Percentiles rank a stretch among this genome's conserved stretches.
Conservation (phyloP, 345 rosid species). For the Bruguiera sexangula region DNA sequence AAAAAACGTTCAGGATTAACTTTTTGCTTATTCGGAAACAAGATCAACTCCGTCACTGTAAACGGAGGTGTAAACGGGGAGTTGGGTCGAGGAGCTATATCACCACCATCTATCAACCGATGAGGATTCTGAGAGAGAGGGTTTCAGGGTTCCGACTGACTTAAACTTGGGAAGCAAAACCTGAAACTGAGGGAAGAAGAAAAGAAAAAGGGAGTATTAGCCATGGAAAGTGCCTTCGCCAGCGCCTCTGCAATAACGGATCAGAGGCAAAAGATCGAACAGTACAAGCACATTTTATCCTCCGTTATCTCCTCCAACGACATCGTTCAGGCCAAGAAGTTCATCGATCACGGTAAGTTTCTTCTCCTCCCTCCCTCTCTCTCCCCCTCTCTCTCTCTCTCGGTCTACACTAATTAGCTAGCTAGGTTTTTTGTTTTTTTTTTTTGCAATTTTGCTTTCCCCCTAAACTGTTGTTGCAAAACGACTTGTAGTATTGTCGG, state of each 20-base stretch:
- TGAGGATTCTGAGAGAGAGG: background rate
- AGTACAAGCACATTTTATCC: slow-evolving; percentile 86
- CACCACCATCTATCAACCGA: background rate
- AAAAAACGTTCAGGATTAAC: too few species aligned
- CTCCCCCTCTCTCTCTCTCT: too few species aligned
- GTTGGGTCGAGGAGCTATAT: too few species aligned
- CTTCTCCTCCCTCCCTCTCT: background rate
- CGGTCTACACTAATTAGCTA: background rate
- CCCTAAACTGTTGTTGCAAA: background rate
- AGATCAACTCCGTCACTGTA: too few species aligned
- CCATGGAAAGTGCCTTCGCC: slow-evolving; percentile 73
- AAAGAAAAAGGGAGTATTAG: background rate
- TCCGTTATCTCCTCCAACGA: slow-evolving; percentile 82
- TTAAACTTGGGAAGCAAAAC: too few species aligned
- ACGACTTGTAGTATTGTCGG: slow-evolving; percentile 67
- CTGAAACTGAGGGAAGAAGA: background rate
- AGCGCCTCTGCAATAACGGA: slow-evolving; percentile 71
- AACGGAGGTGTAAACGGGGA: too few species aligned
- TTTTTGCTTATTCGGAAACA: too few species aligned
- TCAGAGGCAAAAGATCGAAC: slow-evolving; percentile 99
- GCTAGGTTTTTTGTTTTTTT: slow-evolving; percentile 12
- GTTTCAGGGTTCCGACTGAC: background rate
- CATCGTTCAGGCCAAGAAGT: slow-evolving; percentile 69
- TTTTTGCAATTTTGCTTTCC: background rate
- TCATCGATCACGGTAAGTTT: slow-evolving; percentile 76